phyloP scores from a whole-genome alignment of 2,329 filamentous ascomycete genomes.

The Epichloe gansuensis region DNA sequence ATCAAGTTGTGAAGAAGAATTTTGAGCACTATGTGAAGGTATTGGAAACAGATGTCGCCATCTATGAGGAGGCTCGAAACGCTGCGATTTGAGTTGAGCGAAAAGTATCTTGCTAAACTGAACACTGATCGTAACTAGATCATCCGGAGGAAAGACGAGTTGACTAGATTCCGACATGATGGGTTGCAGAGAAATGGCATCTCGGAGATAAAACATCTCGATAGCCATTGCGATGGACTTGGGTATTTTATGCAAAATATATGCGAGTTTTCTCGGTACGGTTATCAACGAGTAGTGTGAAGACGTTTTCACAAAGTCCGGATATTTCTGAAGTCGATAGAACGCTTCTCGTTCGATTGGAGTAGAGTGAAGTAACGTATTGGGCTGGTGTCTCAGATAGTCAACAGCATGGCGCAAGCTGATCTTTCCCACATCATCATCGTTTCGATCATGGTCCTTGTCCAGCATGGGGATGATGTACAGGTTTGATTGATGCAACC shows the following conservation, averaged over 20 bases:
- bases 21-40: conserved; percentile 9
- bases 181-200: conserved; percentile 62
- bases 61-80: conserved; percentile 53
- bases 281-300: conserved; percentile 64
- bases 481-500: conserved; percentile 71
- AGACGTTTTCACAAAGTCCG: conserved; percentile 57
- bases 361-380: conserved; percentile 55
- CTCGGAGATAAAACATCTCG: conserved; percentile 86
- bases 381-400: conserved; percentile 43
- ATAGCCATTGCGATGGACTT: conserved; percentile 70
- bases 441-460: conserved; percentile 16
- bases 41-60: conserved; percentile 28
- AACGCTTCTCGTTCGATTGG: conserved; percentile 82
- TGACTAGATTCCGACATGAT: conserved; percentile 43
- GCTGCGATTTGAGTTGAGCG: conserved; percentile 79
- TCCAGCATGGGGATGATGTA: conserved; percentile 51
- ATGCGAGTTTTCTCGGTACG: conserved; percentile 72
- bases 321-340: conserved; percentile 76
- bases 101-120: conserved; percentile 82
- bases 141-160: conserved; percentile 59
- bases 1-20: conserved; percentile 33
- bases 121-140: conserved; percentile 68
- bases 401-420: conserved; percentile 51
- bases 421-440: conserved; percentile 25
- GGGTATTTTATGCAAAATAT: conserved; percentile 63